These are phyloP conservation scores for Pythium brachiatum DNA, from an alignment of 352 stramenopile species.

Conservation along the genomic window DNA sequence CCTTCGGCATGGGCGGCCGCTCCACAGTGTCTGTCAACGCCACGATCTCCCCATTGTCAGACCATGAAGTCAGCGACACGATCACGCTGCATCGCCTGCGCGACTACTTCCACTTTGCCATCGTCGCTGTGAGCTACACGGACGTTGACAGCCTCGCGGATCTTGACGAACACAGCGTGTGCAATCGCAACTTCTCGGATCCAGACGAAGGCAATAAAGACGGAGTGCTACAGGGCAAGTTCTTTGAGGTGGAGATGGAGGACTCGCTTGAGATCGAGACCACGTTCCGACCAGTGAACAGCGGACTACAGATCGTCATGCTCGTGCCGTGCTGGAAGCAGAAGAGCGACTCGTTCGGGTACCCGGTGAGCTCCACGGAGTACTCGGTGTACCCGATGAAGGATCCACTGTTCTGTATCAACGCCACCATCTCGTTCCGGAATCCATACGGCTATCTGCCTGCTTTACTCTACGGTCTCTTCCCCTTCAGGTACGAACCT, in stretches of 20 bases:
- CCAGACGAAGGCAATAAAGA: constrained; percentile 33
- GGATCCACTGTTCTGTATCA: constrained; percentile 61
- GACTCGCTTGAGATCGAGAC: constrained; percentile 40
- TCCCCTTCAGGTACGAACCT: constrained; percentile 86
- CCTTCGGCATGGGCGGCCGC: constrained; percentile 40
- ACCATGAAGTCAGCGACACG: constrained; percentile 56
- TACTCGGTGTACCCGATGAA: constrained; percentile 72
- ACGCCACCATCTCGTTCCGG: constrained; percentile 61
- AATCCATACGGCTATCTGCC: constrained; percentile 86
- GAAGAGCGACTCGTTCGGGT: constrained; percentile 75
- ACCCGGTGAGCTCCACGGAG: constrained; percentile 67
- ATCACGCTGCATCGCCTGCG: constrained; percentile 67
- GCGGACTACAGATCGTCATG: constrained; percentile 64
- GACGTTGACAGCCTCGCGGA: constrained; percentile 34
- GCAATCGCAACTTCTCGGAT: constrained; percentile 61
- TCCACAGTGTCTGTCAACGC: constrained; percentile 54
- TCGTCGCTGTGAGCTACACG: constrained; percentile 66
- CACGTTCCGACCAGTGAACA: constrained; percentile 47
- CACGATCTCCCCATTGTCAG: constrained; percentile 41
- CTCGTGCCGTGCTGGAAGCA: constrained; percentile 81
- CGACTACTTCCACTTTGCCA: constrained; percentile 81
- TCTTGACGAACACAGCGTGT: constrained; percentile 56
- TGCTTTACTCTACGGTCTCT: constrained; percentile 72
- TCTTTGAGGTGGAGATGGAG: constrained; percentile 44
- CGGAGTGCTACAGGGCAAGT: constrained; percentile 54